Evolutionary conservation across 345 rosid genomes (phyloP).

Genomic region (Bretschneidera sinensis): DNA sequence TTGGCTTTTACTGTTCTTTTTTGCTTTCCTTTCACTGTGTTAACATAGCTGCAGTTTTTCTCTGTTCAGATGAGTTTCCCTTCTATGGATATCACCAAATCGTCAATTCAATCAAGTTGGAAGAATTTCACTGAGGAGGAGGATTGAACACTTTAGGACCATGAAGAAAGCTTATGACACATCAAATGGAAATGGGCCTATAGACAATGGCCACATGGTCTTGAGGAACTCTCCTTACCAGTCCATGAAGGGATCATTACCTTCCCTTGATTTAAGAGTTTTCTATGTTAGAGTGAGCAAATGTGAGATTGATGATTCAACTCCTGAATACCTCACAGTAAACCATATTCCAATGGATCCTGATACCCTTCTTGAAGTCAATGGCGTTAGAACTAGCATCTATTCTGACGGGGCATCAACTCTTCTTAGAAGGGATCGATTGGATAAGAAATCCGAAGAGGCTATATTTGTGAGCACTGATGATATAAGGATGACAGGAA

Average conservation of each 20-base stretch:
- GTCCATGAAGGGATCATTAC: constrained; percentile 28
- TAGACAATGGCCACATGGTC: constrained; percentile 29
- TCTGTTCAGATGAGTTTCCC: constrained; percentile 6
- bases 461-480: constrained; percentile 83
- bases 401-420: constrained; percentile 55
- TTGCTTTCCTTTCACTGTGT: constrained; percentile 13
- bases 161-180: constrained; percentile 54
- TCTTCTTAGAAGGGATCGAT: constrained; percentile 71
- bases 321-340: constrained; percentile 58
- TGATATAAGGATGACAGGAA: constrained; percentile 62
- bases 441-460: constrained; percentile 69
- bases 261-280: constrained; percentile 82
- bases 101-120: constrained; percentile 20
- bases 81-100: constrained; percentile 14
- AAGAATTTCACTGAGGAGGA: constrained; percentile 17
- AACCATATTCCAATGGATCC: constrained; percentile 70
- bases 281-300: constrained; percentile 75
- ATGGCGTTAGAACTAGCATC: constrained; percentile 57
- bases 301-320: constrained; percentile 54
- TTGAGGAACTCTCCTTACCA: constrained; percentile 31
- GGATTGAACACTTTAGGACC: constrained; percentile 12
- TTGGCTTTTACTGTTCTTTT: neutral
- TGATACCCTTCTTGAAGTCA: constrained; percentile 67
- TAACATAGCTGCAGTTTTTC: constrained; percentile 25
- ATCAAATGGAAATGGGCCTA: constrained; percentile 30